These are phyloP conservation scores for Nannizzia gypsea DNA, from an alignment of 2,329 filamentous ascomycete genomes.

Conservation along the genomic window DNA sequence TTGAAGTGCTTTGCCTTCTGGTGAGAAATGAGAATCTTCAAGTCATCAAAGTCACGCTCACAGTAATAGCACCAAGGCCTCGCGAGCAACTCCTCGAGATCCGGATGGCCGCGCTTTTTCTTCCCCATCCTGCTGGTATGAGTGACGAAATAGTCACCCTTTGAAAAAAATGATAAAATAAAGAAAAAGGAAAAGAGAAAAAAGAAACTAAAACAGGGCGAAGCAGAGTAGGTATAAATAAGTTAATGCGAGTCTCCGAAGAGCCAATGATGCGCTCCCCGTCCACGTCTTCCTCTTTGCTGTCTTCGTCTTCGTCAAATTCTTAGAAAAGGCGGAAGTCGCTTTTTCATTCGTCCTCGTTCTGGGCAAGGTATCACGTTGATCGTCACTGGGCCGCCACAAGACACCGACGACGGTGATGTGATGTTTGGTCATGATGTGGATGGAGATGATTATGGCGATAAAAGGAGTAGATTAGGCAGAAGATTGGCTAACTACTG, in stretches of 20 bases:
- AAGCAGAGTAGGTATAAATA: background rate
- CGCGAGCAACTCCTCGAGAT: conserved; percentile 74
- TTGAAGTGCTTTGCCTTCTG: conserved; percentile 99
- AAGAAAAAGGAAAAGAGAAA: background rate
- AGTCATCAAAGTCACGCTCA: conserved; percentile 95
- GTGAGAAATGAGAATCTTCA: conserved; percentile 92
- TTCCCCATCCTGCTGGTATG: conserved; percentile 56
- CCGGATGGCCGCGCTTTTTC: conserved; percentile 76
- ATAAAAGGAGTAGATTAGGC: background rate
- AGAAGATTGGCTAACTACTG: background rate
- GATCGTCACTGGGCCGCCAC: too few species aligned
- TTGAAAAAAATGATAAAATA: conserved; percentile 2
- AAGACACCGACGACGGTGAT: too few species aligned
- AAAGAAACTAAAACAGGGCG: background rate
- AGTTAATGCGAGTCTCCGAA: background rate
- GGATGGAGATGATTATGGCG: too few species aligned
- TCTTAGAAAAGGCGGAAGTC: background rate
- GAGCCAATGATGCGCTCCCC: background rate
- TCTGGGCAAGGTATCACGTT: too few species aligned
- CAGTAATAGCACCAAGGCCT: conserved; percentile 98
- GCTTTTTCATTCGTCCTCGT: background rate
- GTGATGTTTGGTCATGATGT: too few species aligned
- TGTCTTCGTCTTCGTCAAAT: too few species aligned
- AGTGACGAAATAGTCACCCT: background rate
- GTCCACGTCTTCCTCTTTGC: background rate